These are phyloP conservation scores for Sporobolomyces phaffii DNA, from an alignment of 768 basidiomycete genomes.

Conservation along the genomic window DNA sequence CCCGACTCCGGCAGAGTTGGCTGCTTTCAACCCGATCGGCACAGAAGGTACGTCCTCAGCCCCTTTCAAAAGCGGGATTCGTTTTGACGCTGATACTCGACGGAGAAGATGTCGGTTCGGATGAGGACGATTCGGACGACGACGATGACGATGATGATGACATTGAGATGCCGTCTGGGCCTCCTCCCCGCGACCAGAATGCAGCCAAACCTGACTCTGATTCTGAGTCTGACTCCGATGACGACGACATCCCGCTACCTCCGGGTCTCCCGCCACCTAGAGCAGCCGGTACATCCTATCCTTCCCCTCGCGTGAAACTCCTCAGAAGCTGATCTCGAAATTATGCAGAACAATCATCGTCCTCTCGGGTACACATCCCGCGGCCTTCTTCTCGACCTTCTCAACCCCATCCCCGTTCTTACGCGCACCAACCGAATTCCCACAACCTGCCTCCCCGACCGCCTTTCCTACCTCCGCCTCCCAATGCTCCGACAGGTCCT, in stretches of 20 bases:
- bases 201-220: slow-evolving; percentile 35
- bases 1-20: slow-evolving; percentile 26
- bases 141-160: slow-evolving; percentile 71
- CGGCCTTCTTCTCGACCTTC: slow-evolving; percentile 2
- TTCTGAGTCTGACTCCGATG: slow-evolving; percentile 42
- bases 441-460: slow-evolving; percentile 39
- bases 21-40: slow-evolving; percentile 21
- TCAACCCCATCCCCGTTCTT: not conserved
- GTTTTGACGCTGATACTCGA: too few species aligned
- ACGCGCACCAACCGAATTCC: slow-evolving; percentile 29
- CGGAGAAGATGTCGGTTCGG: too few species aligned
- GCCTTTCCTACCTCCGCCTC: slow-evolving; percentile 37
- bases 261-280: slow-evolving; percentile 47
- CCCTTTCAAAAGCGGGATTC: too few species aligned
- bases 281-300: not conserved
- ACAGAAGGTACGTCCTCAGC: not conserved
- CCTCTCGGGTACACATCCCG: slow-evolving; percentile 6
- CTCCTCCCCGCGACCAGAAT: slow-evolving; percentile 51
- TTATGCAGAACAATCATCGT: not conserved
- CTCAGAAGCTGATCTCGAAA: not conserved
- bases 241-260: slow-evolving; percentile 47
- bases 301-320: not conserved
- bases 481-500: slow-evolving; percentile 19
- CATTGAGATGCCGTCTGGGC: slow-evolving; percentile 81
- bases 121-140: slow-evolving; percentile 58